Evolutionary conservation across 257 asterid genomes (phyloP).

Genomic region (Salvia rosmarinus): DNA sequence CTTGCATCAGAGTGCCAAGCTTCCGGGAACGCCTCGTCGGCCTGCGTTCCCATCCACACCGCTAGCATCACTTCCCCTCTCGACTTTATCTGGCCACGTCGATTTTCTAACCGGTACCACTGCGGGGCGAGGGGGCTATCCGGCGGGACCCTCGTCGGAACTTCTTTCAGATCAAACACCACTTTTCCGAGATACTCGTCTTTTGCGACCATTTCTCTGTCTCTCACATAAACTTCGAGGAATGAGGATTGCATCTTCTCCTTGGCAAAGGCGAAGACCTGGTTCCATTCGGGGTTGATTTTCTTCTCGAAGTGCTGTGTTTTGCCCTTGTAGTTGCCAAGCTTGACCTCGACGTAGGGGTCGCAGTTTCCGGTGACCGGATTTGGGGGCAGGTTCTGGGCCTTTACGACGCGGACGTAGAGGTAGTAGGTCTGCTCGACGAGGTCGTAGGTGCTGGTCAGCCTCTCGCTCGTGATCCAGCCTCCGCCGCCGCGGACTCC

Average conservation of each 20-base stretch:
- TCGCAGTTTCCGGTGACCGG: constrained; percentile 61
- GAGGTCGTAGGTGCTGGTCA: constrained; percentile 65
- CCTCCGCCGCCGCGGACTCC: constrained; percentile 48
- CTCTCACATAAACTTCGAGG: constrained; percentile 58
- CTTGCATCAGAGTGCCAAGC: constrained; percentile 76
- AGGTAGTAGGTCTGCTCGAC: constrained; percentile 78
- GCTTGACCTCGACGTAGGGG: constrained; percentile 69
- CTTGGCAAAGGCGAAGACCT: constrained; percentile 70
- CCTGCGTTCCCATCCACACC: constrained; percentile 82
- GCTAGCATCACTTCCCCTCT: constrained; percentile 76
- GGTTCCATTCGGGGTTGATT: constrained; percentile 55
- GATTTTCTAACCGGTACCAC: constrained; percentile 68
- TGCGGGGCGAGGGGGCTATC: constrained; percentile 78
- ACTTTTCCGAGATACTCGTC: constrained; percentile 68
- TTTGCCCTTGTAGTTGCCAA: constrained; percentile 66
- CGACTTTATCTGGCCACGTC: constrained; percentile 43
- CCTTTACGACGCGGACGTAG: constrained; percentile 70
- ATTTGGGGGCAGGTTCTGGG: constrained; percentile 57
- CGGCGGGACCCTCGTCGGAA: constrained; percentile 67
- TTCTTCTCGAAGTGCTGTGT: constrained; percentile 63
- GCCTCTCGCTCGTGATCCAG: constrained; percentile 57
- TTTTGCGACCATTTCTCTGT: constrained; percentile 50
- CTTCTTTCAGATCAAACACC: constrained; percentile 61
- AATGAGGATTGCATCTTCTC: constrained; percentile 63
- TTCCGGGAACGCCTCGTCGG: constrained; percentile 74